Evolutionary conservation across 2,329 filamentous ascomycete genomes (phyloP), one percentile per base, ranked within the genome.

Genomic region (Fusarium algeriense): DNA sequence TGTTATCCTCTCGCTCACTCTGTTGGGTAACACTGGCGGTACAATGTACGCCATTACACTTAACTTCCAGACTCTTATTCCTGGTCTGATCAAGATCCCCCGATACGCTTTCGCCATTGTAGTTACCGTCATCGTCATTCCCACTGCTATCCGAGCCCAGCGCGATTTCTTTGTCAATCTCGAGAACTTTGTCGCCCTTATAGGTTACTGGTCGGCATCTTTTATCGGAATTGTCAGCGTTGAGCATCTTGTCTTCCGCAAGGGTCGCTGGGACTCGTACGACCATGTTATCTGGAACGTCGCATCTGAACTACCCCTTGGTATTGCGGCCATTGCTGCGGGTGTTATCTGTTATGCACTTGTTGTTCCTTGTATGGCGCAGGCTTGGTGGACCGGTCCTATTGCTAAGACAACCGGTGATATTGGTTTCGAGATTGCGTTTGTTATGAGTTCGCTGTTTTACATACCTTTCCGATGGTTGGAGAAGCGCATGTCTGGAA

Each of bases 371-470:
- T 87, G 85, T 35, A 90, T 91, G 85, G 83, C 82, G 13, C 87
- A 90, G 78, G 85, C 84, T 7, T 91, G 88, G 88, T 91, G 85
- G 74, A 86, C 83, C 12, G 89, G 89, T 0, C 89, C 89, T 0
- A 87, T 91, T 71, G 89, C 88, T 1, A 79, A 84, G 78, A 85
- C 73, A 38, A 89, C 89, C 14, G 90, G 90, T 0, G 89, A 92
- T 69, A 87, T 92, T 76, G 90, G 90, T 1, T 91, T 92, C 62
- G 90, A 92, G 81, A 80, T 90, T 77, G 89, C 89, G 0, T 86
- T 91, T 74, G 83, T 83, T 32, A 76, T 88, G 60, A 86, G 85
- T 15, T 83, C 78, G 3, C 14, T 87, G 35, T 77, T 82, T 30
- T 88, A 87, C 59, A 53, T 86, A 3, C 85, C 85, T 6, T 76